Evolutionary conservation across 2,329 filamentous ascomycete genomes (phyloP), one percentile per base, ranked within the genome.

Genomic region (Alternaria triticina): DNA sequence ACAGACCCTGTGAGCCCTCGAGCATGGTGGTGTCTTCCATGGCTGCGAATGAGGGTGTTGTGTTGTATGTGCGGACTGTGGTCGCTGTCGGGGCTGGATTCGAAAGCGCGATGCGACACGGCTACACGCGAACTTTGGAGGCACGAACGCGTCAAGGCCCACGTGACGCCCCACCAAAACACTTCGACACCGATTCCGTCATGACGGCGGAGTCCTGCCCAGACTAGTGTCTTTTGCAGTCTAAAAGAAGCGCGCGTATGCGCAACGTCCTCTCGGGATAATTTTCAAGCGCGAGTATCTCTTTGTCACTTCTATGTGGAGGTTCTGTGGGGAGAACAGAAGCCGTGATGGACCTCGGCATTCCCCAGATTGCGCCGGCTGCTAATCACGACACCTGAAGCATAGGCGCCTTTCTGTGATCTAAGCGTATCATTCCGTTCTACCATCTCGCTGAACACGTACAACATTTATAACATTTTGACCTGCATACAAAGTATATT

Each of bases 11-110:
- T 0, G 74, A 70, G 22, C 59, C 67, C 6, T 78, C 75, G 49
- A 67, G 54, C 75, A 77, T 77, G 11, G 69, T 72, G 4, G 70
- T 70, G 59, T 79, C 76, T 61, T 77, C 77, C 76, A 80, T 79
- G 57, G 43, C 57, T 67, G 66, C 50, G 25, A 59, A 43, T 15
- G 20, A 22, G 45, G 43, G 59, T 44, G 51, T 43, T 23, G 59
- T 61, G 58, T 22, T 61, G 28, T 61, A 44, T 43, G 46, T 43
- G 54, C 36, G 30, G 44, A 17, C 15, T 40, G 30, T 47, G 25
- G n/a, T 27, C 40, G 49, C 57, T 59, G 36, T 22, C 43, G 58
- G 46, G 64, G 52, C 62, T 64, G 43, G 27, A 49, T 36, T 50
- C 33, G 30, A 50, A 54, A 17, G 47, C 46, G 65, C 62, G 61